Base-by-base conservation (phyloP, 352 stramenopile species). In the Phytophthora cactorum region DNA sequence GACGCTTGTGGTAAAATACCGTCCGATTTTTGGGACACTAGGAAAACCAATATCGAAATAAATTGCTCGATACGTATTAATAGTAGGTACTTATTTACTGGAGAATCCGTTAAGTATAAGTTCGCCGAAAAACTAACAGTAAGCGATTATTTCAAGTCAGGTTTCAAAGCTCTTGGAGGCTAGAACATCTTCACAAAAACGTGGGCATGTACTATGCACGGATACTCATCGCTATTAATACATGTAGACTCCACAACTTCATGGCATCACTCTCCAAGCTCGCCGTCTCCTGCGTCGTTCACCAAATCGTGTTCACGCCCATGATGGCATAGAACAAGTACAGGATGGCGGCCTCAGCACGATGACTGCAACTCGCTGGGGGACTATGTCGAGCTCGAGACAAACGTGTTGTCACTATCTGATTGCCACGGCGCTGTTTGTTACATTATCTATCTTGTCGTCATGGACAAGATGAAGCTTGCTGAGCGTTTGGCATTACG, bases 241-340 rank as follows among this genome's bases (percentile, higher is more conserved):
- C 22, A 22, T 22, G 22, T 22, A 22, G 22, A 22, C 22, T 97
- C 41, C 72, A 75, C 63, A 80, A 68, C 56, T 98, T 84, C 71
- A 91, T 84, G 89, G 91, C 60, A 85, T 96, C 77, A 72, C 96
- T 79, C 72, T 97, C 91, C 59, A 99, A 99, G 81, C 85, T 99
- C 32, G 97, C 98, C 22, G 81, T 99, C 22, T 90, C 98, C 39
- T 98, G 92, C 25, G 88, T 96, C 34, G 75, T 99, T 6, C 97
- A 99, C 79, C 97, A 95, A 59, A 59, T 93, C 67, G 87, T 95
- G 75, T 92, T 92, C 72, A 95, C 86, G 1, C 56, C 89, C 6
- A 82, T 98, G 61, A 98, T 77, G 95, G 97, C 17, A 98, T 99
- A 28, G 97, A 97, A 5, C 96, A 98, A 69, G 97, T 99, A 1